Percentiles rank a stretch among this genome's conserved stretches.
Conservation (phyloP, 169 alveolate species). For the Cystoisospora suis region DNA sequence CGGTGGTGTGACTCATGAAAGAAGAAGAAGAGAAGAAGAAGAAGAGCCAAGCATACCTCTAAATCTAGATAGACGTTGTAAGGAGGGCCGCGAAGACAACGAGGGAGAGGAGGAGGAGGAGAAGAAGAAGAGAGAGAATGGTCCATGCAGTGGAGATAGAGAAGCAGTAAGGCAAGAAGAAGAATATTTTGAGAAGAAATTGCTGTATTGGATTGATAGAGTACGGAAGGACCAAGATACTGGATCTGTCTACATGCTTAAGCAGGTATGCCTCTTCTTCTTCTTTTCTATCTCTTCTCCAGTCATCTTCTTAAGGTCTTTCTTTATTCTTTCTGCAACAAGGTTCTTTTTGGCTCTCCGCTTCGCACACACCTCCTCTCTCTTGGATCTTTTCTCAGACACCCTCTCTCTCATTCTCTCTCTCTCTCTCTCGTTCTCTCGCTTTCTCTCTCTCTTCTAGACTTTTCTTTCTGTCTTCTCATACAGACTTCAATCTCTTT, state of each 20-base stretch:
- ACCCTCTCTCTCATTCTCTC: too few species aligned
- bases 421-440: too few species aligned
- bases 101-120: background rate
- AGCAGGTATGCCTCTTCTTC: background rate
- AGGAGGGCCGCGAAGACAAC: background rate
- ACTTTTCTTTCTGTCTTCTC: too few species aligned
- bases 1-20: background rate
- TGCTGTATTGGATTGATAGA: background rate
- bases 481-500: too few species aligned
- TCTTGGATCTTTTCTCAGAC: too few species aligned
- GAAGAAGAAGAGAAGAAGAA: background rate
- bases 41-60: background rate
- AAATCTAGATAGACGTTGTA: background rate
- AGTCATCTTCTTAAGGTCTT: background rate
- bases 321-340: too few species aligned
- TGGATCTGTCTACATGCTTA: constrained; percentile 18
- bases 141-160: background rate
- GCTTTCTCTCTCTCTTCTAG: too few species aligned
- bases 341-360: too few species aligned
- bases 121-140: background rate
- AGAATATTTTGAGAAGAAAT: background rate
- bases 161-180: background rate
- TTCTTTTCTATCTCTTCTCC: background rate
- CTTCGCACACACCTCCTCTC: too few species aligned
- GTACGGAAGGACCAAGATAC: background rate